Evolutionary conservation across 495 filamentous ascomycete genomes (phyloP).

Genomic region (Viridothelium virens): DNA sequence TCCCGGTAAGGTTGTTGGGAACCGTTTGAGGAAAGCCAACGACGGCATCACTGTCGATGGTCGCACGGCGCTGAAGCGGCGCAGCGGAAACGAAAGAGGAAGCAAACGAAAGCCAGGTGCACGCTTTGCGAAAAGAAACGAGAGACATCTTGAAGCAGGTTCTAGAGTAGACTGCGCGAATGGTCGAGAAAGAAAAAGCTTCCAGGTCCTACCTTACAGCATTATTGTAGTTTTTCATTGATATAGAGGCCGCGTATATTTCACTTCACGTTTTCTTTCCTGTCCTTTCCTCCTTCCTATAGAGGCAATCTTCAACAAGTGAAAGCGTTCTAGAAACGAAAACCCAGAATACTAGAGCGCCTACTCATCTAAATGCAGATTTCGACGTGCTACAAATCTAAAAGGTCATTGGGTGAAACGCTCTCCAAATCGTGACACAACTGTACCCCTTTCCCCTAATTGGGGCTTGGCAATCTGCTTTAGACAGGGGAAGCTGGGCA

Average conservation of each 20-base stretch:
- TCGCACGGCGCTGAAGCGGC: not conserved
- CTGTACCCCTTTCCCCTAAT: no score
- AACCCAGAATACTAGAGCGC: not conserved
- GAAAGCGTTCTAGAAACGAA: not conserved
- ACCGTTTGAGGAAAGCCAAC: slow-evolving; percentile 44
- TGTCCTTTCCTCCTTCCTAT: not conserved
- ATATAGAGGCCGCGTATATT: not conserved
- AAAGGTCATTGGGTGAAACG: not conserved
- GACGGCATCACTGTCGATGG: slow-evolving; percentile 32
- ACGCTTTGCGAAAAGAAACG: not conserved
- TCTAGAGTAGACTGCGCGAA: not conserved
- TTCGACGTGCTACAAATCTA: not conserved
- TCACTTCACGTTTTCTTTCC: not conserved
- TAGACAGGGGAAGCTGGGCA: not conserved
- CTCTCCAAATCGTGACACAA: not conserved
- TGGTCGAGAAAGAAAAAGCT: not conserved
- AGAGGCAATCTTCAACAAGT: not conserved
- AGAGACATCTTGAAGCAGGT: not conserved
- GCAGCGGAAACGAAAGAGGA: not conserved
- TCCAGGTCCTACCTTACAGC: not conserved
- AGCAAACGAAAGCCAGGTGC: not conserved
- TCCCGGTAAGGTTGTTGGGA: slow-evolving; percentile 37
- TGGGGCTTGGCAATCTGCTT: not conserved
- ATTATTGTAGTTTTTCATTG: not conserved
- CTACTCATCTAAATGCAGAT: not conserved